Conservation (phyloP, 2,329 filamentous ascomycete species). For the Colletotrichum zoysiae region DNA sequence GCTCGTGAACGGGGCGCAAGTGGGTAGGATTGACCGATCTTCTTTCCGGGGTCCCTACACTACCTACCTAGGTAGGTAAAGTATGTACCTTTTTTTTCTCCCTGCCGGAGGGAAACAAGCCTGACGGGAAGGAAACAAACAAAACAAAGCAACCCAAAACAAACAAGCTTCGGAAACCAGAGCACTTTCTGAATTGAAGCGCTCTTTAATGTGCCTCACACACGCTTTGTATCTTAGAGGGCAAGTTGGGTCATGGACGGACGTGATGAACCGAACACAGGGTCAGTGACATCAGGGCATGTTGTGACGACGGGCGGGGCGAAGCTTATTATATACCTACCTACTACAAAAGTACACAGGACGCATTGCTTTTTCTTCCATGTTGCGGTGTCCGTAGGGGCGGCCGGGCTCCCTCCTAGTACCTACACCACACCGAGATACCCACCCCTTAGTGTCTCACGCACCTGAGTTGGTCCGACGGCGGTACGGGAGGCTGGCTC, state of each 20-base stretch:
- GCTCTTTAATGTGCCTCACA: neutral
- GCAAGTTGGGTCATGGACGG: neutral
- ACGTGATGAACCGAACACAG: constrained; percentile 13
- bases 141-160: neutral
- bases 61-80: no score
- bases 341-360: constrained; percentile 23
- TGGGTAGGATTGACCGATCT: constrained; percentile 38
- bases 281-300: constrained; percentile 40
- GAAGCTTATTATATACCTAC: constrained; percentile 37
- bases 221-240: neutral
- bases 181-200: neutral
- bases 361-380: constrained; percentile 30
- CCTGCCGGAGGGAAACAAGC: neutral
- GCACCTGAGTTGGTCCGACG: constrained; percentile 15
- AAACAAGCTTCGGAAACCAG: constrained; percentile 23
- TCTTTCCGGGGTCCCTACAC: constrained; percentile 38
- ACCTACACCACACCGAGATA: no score
- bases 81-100: neutral
- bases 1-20: constrained; percentile 31
- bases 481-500: constrained; percentile 23
- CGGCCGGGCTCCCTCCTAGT: neutral
- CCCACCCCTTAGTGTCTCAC: constrained; percentile 17
- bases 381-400: constrained; percentile 7
- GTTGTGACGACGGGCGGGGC: constrained; percentile 35
- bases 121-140: neutral